Base-by-base conservation (phyloP, 345 rosid genomes). In the Rhodomyrtus tomentosa region DNA sequence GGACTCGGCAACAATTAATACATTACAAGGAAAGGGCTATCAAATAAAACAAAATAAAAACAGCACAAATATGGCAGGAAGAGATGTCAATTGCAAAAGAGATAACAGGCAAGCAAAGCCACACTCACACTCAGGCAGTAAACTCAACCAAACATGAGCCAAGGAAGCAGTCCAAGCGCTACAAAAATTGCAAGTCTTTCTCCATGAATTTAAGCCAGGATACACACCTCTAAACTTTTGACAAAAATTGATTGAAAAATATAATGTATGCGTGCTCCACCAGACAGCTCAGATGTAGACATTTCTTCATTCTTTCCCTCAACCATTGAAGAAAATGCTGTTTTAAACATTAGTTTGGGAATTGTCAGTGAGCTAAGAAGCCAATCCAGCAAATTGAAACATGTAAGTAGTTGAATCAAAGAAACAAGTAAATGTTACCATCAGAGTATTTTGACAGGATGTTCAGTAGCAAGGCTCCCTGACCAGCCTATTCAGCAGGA, bases 221-320 rank as follows among this genome's bases (percentile, higher is more conserved):
- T 36, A 36, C 93, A 83, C 55, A 96, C 98, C 99, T 96, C 98
- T 87, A 96, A 90, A 83, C 96, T 92, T 89, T 94, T 93, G 81
- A 96, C 98, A 88, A 94, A 96, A 58, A 96, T 93, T 74, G 94
- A 92, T 84, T 96, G 99, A 88, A 96, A 95, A 84, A 96, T 93
- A 86, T 94, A 96, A 85, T 92, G 98, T 82, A 96, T 94, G 58
- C 98, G 90, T 87, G 99, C 98, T 88, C 98, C 99, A 74, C 99
- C 98, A 24, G 98, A 91, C 50, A 96, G 93, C 93, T 95, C 98
- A 74, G 94, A 83, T 81, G 98, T 96, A 56, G 98, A 95, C 98
- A 96, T 94, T 91, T 92, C 97, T 88, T 95, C 93, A 91, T 93
- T 95, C 87, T 92, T 96, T 8, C 99, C 99, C 87, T 96, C 99